A percentile compares a stretch with the other conserved stretches of the same genome.
phyloP scores from a whole-genome alignment of 2,329 filamentous ascomycete species.

The Fusarium chuoi region DNA sequence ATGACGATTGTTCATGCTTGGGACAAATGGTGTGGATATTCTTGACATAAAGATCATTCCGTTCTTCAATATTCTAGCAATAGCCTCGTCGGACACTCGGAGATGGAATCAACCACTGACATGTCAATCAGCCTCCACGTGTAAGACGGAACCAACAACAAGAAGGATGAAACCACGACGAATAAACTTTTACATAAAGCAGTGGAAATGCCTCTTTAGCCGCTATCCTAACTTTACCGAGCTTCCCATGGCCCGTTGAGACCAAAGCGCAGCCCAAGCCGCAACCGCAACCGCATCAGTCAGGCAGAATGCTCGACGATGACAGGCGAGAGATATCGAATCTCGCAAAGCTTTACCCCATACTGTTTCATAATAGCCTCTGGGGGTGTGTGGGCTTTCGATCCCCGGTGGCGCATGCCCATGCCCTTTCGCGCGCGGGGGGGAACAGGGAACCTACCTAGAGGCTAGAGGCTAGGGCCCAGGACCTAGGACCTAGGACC shows the following conservation, averaged over 20 bases:
- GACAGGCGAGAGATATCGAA: constrained; percentile 43
- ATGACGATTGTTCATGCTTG: too few relatives aligned
- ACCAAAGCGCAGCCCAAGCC: neutral
- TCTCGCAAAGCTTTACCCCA: constrained; percentile 41
- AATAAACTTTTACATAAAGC: neutral
- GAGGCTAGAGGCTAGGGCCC: neutral
- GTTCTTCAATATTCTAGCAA: neutral
- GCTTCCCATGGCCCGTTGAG: neutral
- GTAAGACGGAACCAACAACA: constrained; percentile 12
- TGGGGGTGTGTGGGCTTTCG: constrained; percentile 11
- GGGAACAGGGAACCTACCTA: neutral
- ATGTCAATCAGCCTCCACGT: constrained; percentile 15
- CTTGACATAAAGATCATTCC: too few relatives aligned
- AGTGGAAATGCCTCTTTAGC: constrained; percentile 17
- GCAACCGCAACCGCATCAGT: neutral
- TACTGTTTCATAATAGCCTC: constrained; percentile 47
- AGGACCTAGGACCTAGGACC: neutral
- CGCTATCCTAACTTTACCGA: neutral
- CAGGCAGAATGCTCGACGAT: constrained; percentile 28
- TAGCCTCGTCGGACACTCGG: neutral
- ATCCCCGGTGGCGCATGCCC: constrained; percentile 20
- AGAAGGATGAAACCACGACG: neutral
- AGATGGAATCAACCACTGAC: constrained; percentile 9
- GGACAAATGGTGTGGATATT: too few relatives aligned
- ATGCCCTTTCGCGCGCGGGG: constrained; percentile 5